Evolutionary conservation across 306 rosid genomes (phyloP).

Genomic region (Trifolium repens): DNA sequence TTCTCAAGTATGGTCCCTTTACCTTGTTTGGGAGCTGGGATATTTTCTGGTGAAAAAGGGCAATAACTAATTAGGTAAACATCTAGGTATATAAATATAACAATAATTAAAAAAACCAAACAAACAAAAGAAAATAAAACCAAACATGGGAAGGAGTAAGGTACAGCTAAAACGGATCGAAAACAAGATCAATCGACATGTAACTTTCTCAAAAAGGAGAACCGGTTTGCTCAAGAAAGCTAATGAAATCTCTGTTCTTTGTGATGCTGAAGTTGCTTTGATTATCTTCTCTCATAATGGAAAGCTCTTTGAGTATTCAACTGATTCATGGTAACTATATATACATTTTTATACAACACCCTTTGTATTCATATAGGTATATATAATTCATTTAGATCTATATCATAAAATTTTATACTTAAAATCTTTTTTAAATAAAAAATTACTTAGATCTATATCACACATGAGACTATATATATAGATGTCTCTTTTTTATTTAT

Average conservation of each 20-base stretch:
- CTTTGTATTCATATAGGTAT: neutral
- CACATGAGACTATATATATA: too few relatives aligned
- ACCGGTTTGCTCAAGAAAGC: conserved; percentile 84
- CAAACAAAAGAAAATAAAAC: neutral
- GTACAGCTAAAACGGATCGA: conserved; percentile 86
- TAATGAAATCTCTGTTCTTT: conserved; percentile 91
- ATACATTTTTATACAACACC: neutral
- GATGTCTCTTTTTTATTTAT: neutral
- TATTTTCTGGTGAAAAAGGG: conserved; percentile 13
- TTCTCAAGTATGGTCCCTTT: conserved; percentile 15
- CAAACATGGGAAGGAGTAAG: conserved; percentile 88
- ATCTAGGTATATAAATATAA: neutral
- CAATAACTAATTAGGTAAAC: neutral
- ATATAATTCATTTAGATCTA: neutral
- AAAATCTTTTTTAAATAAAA: too few relatives aligned
- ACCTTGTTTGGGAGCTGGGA: conserved; percentile 43
- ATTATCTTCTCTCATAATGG: conserved; percentile 88
- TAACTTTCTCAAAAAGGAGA: conserved; percentile 91
- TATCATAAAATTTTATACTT: neutral
- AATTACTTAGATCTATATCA: neutral
- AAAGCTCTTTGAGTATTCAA: conserved; percentile 85
- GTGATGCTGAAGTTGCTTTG: conserved; percentile 96
- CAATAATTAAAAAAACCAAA: neutral
- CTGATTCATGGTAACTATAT: conserved; percentile 72
- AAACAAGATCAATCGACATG: conserved; percentile 90